Conservation (phyloP, 1,139 yeast genomes). For the Geotrichum bryndzae region DNA sequence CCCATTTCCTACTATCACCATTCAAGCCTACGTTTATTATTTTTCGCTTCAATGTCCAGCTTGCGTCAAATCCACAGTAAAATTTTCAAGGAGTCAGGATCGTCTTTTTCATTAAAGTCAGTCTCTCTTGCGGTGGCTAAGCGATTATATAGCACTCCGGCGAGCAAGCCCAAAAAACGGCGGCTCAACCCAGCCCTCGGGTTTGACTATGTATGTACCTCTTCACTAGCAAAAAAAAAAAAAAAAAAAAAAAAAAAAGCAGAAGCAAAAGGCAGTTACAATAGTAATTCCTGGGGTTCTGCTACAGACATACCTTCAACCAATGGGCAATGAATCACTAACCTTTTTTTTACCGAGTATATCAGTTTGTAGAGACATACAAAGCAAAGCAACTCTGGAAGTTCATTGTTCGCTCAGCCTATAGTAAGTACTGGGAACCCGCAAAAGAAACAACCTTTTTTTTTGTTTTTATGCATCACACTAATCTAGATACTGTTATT, state of each 20-base stretch:
- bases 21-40: neutral
- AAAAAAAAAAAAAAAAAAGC: too few species aligned
- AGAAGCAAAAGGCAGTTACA: neutral
- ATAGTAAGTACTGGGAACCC: slow-evolving; percentile 22
- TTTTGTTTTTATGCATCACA: neutral
- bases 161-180: neutral
- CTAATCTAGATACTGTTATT: neutral
- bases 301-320: too few species aligned
- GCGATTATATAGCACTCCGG: neutral
- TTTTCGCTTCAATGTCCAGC: neutral
- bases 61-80: neutral
- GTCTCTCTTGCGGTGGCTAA: neutral
- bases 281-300: neutral
- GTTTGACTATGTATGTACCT: slow-evolving; percentile 22
- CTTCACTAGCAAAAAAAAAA: neutral
- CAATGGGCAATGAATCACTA: neutral
- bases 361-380: slow-evolving; percentile 33
- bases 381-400: slow-evolving; percentile 35
- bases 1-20: neutral
- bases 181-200: slow-evolving; percentile 14
- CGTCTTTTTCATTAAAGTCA: too few species aligned
- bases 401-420: slow-evolving; percentile 32
- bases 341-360: slow-evolving; percentile 2
- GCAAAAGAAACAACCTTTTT: neutral
- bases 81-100: neutral